Percentiles rank a stretch among this genome's conserved stretches.
Conservation (phyloP, 352 stramenopile genomes). For the Globisporangium spiculum region DNA sequence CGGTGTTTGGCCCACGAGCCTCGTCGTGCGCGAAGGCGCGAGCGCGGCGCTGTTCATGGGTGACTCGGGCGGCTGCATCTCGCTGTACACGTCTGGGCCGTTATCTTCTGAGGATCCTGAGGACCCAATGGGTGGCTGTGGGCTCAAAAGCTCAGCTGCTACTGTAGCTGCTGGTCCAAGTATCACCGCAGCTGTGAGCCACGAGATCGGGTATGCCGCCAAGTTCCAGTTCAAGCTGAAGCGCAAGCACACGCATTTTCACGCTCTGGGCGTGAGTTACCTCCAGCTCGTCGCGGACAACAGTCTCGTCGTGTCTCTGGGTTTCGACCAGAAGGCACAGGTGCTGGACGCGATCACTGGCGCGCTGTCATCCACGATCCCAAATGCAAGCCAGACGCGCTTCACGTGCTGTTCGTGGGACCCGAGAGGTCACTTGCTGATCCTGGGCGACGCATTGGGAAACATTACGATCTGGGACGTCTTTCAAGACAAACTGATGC, state of each 20-base stretch:
- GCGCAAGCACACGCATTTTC: slow-evolving; percentile 59
- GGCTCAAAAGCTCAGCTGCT: neutral
- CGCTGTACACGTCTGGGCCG: slow-evolving; percentile 41
- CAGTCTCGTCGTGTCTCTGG: slow-evolving; percentile 72
- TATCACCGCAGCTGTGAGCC: neutral
- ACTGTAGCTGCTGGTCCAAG: neutral
- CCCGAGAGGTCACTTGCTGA: slow-evolving; percentile 36
- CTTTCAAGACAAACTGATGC: slow-evolving; percentile 60
- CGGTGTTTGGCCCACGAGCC: slow-evolving; percentile 51
- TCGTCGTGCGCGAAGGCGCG: slow-evolving; percentile 50
- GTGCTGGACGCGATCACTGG: slow-evolving; percentile 68
- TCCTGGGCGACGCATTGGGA: slow-evolving; percentile 51
- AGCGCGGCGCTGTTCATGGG: slow-evolving; percentile 54
- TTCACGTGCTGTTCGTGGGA: slow-evolving; percentile 71
- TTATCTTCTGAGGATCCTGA: neutral
- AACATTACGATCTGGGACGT: slow-evolving; percentile 66
- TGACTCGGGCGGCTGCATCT: slow-evolving; percentile 58
- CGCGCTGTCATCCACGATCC: slow-evolving; percentile 50
- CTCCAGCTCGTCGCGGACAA: slow-evolving; percentile 59
- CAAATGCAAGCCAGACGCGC: slow-evolving; percentile 37
- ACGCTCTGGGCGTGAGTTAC: slow-evolving; percentile 55
- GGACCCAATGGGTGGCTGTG: neutral
- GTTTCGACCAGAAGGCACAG: slow-evolving; percentile 72
- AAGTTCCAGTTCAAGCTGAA: slow-evolving; percentile 58
- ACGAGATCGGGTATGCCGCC: slow-evolving; percentile 12